Evolutionary conservation across 768 basidiomycete species (phyloP).

Genomic region (Kwoniella sp.): DNA sequence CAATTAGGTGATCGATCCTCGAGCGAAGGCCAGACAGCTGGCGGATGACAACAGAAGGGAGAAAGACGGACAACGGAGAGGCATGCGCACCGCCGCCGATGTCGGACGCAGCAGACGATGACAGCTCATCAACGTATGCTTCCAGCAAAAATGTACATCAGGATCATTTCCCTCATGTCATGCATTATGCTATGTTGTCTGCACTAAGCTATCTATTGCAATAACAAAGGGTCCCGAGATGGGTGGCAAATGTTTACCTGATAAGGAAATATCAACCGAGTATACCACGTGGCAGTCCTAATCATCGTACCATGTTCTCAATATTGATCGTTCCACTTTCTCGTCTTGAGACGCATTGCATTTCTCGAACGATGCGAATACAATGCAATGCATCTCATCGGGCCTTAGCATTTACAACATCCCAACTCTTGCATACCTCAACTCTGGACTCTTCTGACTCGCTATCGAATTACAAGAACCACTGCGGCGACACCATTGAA

Average conservation of each 20-base stretch:
- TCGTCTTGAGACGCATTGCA: too few species aligned
- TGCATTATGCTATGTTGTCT: neutral
- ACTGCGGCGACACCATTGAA: neutral
- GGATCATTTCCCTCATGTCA: too few species aligned
- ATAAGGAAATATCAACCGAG: neutral
- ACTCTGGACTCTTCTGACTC: neutral
- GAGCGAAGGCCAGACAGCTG: slow-evolving; percentile 51
- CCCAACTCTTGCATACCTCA: too few species aligned
- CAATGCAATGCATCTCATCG: too few species aligned
- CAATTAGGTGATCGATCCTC: slow-evolving; percentile 55
- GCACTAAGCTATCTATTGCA: neutral
- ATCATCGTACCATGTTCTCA: neutral
- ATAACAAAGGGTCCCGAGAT: neutral
- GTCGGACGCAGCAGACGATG: slow-evolving; percentile 29
- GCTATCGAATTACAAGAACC: neutral
- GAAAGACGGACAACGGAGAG: slow-evolving; percentile 28
- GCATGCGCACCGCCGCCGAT: slow-evolving; percentile 33
- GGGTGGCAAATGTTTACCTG: neutral
- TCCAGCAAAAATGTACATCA: too few species aligned
- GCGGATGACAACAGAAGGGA: slow-evolving; percentile 29
- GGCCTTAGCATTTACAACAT: too few species aligned
- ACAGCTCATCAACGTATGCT: too few species aligned
- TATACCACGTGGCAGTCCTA: neutral
- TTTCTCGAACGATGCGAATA: too few species aligned
- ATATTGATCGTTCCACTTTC: neutral